phyloP scores from a whole-genome alignment of 345 rosid genomes.

The Streptanthus diversifolius region DNA sequence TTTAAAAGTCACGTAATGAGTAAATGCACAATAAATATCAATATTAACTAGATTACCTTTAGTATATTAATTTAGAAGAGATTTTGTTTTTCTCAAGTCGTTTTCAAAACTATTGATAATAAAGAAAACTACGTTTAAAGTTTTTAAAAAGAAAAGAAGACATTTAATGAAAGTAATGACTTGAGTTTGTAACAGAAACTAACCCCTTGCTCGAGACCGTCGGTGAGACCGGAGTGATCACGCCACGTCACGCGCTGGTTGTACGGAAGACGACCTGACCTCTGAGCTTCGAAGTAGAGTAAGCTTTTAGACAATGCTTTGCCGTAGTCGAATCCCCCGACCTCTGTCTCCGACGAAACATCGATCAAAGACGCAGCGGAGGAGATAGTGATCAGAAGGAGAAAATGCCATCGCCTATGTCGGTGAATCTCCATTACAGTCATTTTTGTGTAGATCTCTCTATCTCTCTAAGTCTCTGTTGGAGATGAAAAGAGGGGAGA shows the following conservation, averaged over 20 bases:
- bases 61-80: background rate
- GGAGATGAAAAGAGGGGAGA: background rate
- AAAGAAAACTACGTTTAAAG: background rate
- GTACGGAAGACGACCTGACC: slow-evolving; percentile 86
- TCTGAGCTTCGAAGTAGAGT: slow-evolving; percentile 87
- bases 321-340: slow-evolving; percentile 44
- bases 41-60: background rate
- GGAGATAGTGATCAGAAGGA: slow-evolving; percentile 5
- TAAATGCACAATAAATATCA: background rate
- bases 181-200: slow-evolving; percentile 22
- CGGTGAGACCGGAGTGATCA: slow-evolving; percentile 88
- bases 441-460: background rate
- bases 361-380: background rate
- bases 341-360: slow-evolving; percentile 9
- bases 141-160: background rate
- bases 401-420: slow-evolving; percentile 7
- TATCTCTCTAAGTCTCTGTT: slow-evolving; percentile 6
- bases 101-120: background rate
- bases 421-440: slow-evolving; percentile 6
- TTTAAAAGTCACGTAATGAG: background rate
- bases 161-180: background rate
- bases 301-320: slow-evolving; percentile 86
- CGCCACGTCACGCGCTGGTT: slow-evolving; percentile 90
- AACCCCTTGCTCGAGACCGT: slow-evolving; percentile 94
- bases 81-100: background rate